phyloP scores from a whole-genome alignment of 2,329 filamentous ascomycete species.

The Trichophyton rubrum region DNA sequence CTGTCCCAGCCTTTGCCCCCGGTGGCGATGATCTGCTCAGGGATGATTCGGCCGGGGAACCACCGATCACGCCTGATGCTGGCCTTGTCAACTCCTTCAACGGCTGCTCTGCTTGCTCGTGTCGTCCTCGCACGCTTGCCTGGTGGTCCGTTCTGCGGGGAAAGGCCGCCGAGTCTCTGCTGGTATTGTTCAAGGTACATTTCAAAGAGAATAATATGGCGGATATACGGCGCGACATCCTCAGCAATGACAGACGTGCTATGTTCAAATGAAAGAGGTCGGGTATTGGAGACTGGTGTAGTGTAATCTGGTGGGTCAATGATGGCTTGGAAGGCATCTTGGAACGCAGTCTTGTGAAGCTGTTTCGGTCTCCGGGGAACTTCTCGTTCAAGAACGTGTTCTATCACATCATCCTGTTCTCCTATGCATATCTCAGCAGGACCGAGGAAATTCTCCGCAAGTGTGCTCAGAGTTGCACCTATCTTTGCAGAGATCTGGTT shows the following conservation, averaged over 20 bases:
- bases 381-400: constrained; percentile 22
- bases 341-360: constrained; percentile 31
- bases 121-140: constrained; percentile 57
- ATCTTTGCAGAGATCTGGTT: constrained; percentile 25
- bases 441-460: constrained; percentile 19
- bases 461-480: constrained; percentile 22
- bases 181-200: constrained; percentile 56
- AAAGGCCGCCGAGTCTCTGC: constrained; percentile 47
- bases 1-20: constrained; percentile 36
- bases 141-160: constrained; percentile 44
- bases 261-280: constrained; percentile 63
- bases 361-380: constrained; percentile 12
- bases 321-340: constrained; percentile 41
- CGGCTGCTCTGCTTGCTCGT: constrained; percentile 59
- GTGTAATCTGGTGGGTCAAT: constrained; percentile 29
- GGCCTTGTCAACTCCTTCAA: constrained; percentile 59
- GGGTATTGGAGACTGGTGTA: constrained; percentile 23
- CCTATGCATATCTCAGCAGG: constrained; percentile 10
- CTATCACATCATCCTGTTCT: constrained; percentile 18
- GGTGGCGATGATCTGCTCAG: constrained; percentile 53
- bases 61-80: constrained; percentile 59
- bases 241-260: constrained; percentile 51
- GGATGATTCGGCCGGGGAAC: constrained; percentile 52
- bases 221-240: constrained; percentile 84
- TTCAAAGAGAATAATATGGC: constrained; percentile 70